Base-by-base conservation (phyloP, 1,139 yeast species). In the Kurtzmaniella quercitrusa region DNA sequence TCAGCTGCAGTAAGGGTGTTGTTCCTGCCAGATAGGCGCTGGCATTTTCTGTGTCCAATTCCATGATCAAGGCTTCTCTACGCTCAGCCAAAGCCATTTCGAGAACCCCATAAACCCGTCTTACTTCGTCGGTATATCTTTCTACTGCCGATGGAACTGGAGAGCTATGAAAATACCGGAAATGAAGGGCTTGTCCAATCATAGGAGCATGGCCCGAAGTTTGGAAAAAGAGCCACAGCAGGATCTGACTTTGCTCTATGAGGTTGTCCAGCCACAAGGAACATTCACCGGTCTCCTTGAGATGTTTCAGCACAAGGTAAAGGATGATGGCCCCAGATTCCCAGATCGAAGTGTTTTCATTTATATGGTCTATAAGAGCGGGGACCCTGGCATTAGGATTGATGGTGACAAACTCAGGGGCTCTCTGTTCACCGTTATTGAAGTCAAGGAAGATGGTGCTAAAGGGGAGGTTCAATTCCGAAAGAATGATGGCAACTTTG, bases 151-250 rank as follows among this genome's bases (percentile, higher is more conserved):
- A 81, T 16, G 93, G 89, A 2, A 91, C 89, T 47, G 85, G 85
- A 47, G 86, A 85, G 7, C 93, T 78, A 63, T 91, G 97, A 73
- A 90, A 90, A 63, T 87, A 88, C 56, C 93, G 75, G 70, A 91
- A 91, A 70, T 91, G 97, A 55, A 90, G 75, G 2, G 97, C 97
- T 63, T 91, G 98, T 19, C 98, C 98, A 56, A 91, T 88, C 96
- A 91, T 91, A 23, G 97, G 97, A 0, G 97, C 96, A 61, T 90
- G 97, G 12, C 97, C 97, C 12, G 95, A 85, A 3, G 97, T 89
- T 66, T 91, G 97, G 72, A 90, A 90, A 60, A 89, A 91, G 40
- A 91, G 73, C 97, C 97, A 91, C 16, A 91, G 81, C 48, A 82
- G 77, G 47, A 91, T 88, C 58, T 84, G 91, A n/a, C 90, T 77